Evolutionary conservation across 352 stramenopile genomes (phyloP).

Genomic region (Phytophthora pseudosyringae): DNA sequence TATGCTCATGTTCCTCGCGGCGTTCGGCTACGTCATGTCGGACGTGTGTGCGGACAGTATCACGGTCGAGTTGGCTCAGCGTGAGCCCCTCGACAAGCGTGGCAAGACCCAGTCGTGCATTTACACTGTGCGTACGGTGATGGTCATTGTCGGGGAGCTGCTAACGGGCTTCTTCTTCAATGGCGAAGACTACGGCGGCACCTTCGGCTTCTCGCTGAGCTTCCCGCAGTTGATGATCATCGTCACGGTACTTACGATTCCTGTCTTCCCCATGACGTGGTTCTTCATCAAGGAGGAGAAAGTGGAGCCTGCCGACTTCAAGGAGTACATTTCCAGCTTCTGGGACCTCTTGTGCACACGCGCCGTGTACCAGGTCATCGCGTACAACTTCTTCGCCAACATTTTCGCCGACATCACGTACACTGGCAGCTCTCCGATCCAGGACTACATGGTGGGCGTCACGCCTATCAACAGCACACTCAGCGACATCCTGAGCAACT

Average conservation of each 20-base stretch:
- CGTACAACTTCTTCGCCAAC: constrained; percentile 41
- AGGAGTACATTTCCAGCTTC: constrained; percentile 33
- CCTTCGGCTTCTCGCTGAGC: constrained; percentile 35
- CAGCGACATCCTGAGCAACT: constrained; percentile 33
- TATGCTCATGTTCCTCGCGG: constrained; percentile 73
- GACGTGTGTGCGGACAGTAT: constrained; percentile 54
- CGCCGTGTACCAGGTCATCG: constrained; percentile 48
- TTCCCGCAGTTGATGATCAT: constrained; percentile 64
- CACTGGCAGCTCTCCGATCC: constrained; percentile 32
- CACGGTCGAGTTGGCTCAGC: constrained; percentile 47
- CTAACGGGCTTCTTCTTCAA: constrained; percentile 60
- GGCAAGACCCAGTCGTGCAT: constrained; percentile 53
- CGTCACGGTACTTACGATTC: constrained; percentile 29
- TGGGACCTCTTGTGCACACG: constrained; percentile 38
- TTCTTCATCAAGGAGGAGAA: constrained; percentile 46
- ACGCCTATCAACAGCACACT: constrained; percentile 34
- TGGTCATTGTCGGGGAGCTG: constrained; percentile 45
- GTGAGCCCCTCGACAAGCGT: constrained; percentile 47
- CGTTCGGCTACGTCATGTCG: constrained; percentile 76
- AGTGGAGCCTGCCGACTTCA: constrained; percentile 25
- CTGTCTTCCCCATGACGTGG: constrained; percentile 41
- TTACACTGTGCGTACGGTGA: constrained; percentile 45
- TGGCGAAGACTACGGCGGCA: constrained; percentile 48
- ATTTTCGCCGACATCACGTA: constrained; percentile 41
- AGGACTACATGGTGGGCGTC: constrained; percentile 34